Evolutionary conservation across 2,329 filamentous ascomycete species (phyloP).

Genomic region (Xylariaceae sp.): DNA sequence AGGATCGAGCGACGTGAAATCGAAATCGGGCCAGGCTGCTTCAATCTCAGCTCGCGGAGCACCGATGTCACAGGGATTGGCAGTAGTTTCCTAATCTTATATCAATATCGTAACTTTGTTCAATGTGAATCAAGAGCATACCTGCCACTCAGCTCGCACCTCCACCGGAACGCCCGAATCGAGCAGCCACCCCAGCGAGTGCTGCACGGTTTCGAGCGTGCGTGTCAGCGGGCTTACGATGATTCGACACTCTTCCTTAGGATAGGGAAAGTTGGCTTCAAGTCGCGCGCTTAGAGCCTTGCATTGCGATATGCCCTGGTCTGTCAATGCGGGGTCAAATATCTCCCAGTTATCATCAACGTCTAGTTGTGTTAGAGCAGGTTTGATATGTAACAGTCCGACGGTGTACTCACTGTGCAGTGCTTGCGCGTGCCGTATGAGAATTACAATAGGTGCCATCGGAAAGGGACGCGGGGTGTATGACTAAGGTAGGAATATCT

Average conservation of each 20-base stretch:
- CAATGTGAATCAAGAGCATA: conserved; percentile 9
- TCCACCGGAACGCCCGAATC: conserved; percentile 25
- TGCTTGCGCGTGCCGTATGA: conserved; percentile 40
- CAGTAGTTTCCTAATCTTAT: conserved; percentile 27
- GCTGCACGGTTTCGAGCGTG: conserved; percentile 28
- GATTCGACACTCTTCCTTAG: conserved; percentile 24
- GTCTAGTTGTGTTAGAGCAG: conserved; percentile 18
- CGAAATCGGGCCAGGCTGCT: conserved; percentile 28
- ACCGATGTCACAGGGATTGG: conserved; percentile 30
- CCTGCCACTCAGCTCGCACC: conserved; percentile 33
- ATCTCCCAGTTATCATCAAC: conserved; percentile 30
- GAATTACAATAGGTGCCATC: conserved; percentile 38
- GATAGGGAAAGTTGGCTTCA: conserved; percentile 19
- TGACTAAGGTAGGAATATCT: no score
- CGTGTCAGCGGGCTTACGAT: conserved; percentile 30
- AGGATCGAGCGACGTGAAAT: conserved; percentile 30
- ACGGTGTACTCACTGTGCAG: conserved; percentile 33
- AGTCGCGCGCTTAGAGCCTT: conserved; percentile 24
- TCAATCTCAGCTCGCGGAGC: conserved; percentile 19
- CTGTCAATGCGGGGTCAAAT: conserved; percentile 28
- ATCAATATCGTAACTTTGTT: conserved; percentile 1
- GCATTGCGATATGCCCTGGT: conserved; percentile 27
- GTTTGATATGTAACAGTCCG: background rate
- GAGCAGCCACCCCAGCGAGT: conserved; percentile 28
- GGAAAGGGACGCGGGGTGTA: background rate